These are phyloP conservation scores for Colletotrichum sp. DNA, from an alignment of 2,329 filamentous ascomycete species.

Conservation along the genomic window DNA sequence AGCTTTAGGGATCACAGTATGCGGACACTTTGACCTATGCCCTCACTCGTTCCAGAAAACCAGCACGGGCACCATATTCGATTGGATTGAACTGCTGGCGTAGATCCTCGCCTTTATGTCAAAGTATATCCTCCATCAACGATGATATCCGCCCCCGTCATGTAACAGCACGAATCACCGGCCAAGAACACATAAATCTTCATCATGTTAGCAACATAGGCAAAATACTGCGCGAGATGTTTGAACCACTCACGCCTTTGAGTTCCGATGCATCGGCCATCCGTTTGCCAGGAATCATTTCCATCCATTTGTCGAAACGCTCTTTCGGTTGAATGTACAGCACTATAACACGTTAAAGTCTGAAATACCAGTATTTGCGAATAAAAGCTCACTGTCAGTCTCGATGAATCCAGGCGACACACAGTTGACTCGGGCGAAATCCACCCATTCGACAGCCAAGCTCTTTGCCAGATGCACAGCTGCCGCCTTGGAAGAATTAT, in stretches of 20 bases:
- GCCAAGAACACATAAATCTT: conserved; percentile 52
- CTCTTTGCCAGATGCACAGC: conserved; percentile 44
- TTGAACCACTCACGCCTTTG: conserved; percentile 14
- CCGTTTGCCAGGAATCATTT: conserved; percentile 22
- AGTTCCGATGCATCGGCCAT: conserved; percentile 22
- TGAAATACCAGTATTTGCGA: not conserved
- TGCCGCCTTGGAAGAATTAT: conserved; percentile 47
- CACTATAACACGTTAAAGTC: not conserved
- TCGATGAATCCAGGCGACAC: conserved; percentile 34
- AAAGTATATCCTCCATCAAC: conserved; percentile 53
- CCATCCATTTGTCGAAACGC: conserved; percentile 19
- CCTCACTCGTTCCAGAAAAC: not conserved
- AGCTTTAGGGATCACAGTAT: not conserved
- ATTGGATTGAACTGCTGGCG: not conserved
- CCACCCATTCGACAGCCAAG: conserved; percentile 47
- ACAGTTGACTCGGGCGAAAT: conserved; percentile 44
- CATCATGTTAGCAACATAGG: not conserved
- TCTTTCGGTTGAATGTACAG: conserved; percentile 22
- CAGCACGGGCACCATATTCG: not conserved
- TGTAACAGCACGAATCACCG: conserved; percentile 52
- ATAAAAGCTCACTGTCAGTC: conserved; percentile 11
- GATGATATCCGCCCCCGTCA: conserved; percentile 50
- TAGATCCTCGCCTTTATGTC: not conserved
- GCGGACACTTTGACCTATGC: not conserved
- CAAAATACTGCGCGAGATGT: not conserved